A percentile compares a stretch with the other conserved stretches of the same genome.
Conservation (phyloP, 2,329 filamentous ascomycete species). For the Cordyceps cicadae region DNA sequence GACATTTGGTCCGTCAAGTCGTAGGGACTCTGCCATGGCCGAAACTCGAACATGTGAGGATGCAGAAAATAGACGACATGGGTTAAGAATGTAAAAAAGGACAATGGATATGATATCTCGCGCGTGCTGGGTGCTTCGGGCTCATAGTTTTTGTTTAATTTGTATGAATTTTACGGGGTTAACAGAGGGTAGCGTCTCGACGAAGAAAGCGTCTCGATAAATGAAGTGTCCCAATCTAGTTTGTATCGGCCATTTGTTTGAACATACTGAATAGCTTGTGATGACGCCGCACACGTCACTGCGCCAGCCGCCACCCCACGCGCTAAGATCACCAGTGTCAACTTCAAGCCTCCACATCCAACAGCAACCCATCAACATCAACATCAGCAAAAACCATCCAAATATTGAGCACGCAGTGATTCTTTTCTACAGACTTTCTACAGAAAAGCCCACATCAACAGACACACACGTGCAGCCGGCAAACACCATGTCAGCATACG, state of each 20-base stretch:
- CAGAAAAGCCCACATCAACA: background rate
- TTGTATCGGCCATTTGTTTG: background rate
- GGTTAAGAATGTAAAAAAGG: background rate
- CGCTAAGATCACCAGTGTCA: background rate
- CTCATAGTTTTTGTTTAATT: background rate
- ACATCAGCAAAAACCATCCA: background rate
- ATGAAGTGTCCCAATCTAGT: background rate
- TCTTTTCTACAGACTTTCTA: too few species aligned
- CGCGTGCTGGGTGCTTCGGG: background rate
- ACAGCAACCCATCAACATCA: background rate
- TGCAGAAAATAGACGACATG: background rate
- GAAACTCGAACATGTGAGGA: background rate
- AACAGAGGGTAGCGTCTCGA: background rate
- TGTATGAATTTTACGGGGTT: background rate
- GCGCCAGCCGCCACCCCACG: background rate
- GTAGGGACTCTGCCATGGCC: constrained; percentile 12
- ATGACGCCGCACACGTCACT: background rate
- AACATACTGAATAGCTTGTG: background rate
- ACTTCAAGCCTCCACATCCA: background rate
- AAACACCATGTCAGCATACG: constrained; percentile 22
- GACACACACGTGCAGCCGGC: background rate
- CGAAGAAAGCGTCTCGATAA: background rate
- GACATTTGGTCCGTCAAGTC: constrained; percentile 53
- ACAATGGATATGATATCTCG: background rate
- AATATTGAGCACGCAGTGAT: background rate